Evolutionary conservation across 495 filamentous ascomycete species (phyloP), one percentile per base, ranked within the genome.

Genomic region (Penicillium malachiteum): DNA sequence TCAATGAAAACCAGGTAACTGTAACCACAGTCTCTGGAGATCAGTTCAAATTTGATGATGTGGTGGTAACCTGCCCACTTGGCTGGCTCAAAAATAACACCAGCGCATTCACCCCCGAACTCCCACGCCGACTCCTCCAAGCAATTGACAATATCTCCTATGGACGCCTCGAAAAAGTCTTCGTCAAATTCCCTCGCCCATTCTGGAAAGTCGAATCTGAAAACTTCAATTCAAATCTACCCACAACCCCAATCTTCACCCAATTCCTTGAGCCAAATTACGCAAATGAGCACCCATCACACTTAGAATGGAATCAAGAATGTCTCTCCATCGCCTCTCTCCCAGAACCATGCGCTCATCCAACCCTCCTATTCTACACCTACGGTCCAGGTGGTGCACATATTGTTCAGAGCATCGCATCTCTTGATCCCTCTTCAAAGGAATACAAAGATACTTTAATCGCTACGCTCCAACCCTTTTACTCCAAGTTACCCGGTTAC

Each of bases 281-380:
- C 72, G 80, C 82, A 43, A 26, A 26, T 1, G 80, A 87, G 18
- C 91, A 85, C 76, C 91, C 91, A 0, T 59, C 52, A 0, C 86
- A 90, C 59, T 82, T 86, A 3, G 56, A 73, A 47, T 96, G 90
- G 90, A 86, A 85, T 60, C 88, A 91, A 72, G 88, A 94, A 74
- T 78, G 80, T 58, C 74, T 96, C 55, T 91, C 92, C 52, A 76
- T 98, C 33, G 83, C 87, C 41, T 81, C 87, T 3, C 77, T 96
- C 16, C 78, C 83, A 0, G 55, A 60, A 0, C 63, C 75, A 0
- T 80, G 71, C 60, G 79, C 86, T 5, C 92, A 96, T 33, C 89
- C 94, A 11, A 96, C 92, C 3, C 79, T 98, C 16, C 81, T 98
- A 21, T 98, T 95, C 79, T 98, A 98, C 78, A 85, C 86, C 56